phyloP scores from a whole-genome alignment of 2,329 filamentous ascomycete species.

The Pezicula rhizophila region DNA sequence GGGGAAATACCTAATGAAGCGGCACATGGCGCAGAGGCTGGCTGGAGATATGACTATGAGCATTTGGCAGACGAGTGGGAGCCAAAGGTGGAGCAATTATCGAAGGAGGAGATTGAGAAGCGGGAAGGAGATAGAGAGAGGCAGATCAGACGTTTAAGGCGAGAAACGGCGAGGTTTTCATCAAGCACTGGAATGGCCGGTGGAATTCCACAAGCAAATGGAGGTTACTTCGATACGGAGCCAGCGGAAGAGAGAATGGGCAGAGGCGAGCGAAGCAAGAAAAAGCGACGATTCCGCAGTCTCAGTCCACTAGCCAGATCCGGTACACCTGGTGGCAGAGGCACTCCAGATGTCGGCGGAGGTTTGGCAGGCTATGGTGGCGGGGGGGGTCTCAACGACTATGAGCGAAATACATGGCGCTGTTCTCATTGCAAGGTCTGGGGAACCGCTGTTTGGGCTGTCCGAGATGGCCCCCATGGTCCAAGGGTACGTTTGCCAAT shows the following conservation, averaged over 20 bases:
- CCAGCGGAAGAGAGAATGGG: conserved; percentile 73
- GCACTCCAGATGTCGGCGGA: conserved; percentile 70
- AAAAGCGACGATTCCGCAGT: conserved; percentile 88
- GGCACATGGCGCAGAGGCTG: conserved; percentile 73
- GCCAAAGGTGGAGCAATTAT: conserved; percentile 72
- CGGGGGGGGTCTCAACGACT: conserved; percentile 60
- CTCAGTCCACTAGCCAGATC: conserved; percentile 71
- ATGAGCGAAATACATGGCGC: conserved; percentile 77
- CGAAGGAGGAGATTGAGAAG: conserved; percentile 96
- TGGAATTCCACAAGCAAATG: conserved; percentile 54
- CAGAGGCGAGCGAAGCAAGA: conserved; percentile 86
- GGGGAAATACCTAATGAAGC: conserved; percentile 83
- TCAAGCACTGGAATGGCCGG: conserved; percentile 77
- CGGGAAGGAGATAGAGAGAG: conserved; percentile 90
- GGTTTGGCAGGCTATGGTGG: conserved; percentile 60
- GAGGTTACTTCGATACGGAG: conserved; percentile 46
- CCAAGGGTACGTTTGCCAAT: conserved; percentile 58
- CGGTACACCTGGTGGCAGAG: conserved; percentile 62
- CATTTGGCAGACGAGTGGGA: conserved; percentile 81
- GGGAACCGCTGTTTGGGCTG: conserved; percentile 90
- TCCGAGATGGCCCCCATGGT: conserved; percentile 82
- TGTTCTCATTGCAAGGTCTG: conserved; percentile 84
- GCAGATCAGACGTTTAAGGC: conserved; percentile 76
- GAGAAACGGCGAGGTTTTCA: conserved; percentile 89
- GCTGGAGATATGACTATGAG: conserved; percentile 94